Base-by-base conservation (phyloP, 345 rosid species). In the Populus ilicifolia region DNA sequence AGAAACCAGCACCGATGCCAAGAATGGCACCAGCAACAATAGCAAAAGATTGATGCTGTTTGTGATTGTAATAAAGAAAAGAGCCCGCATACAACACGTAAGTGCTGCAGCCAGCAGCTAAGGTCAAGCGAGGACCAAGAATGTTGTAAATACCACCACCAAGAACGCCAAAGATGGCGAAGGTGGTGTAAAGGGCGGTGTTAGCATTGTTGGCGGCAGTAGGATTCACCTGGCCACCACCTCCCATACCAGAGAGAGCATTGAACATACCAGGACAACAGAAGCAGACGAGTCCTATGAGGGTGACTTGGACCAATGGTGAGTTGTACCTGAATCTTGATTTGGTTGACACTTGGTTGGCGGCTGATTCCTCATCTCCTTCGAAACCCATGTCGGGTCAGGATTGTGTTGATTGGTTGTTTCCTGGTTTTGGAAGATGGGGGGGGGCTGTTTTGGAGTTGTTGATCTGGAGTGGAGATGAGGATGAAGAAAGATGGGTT, bases 211-310 rank as follows among this genome's bases (percentile, higher is more conserved):
- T 87, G 62, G 90, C 84, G 20, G 99, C 99, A 29, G 92, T 90
- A 59, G 84, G 81, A 70, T 95, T 88, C 5, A 93, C 86, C 80
- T 95, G 99, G 20, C 98, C 99, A 0, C 96, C 98, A 2, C 94
- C 99, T 20, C 99, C 99, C 99, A 95, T 90, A 7, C 99, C 99
- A 36, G 96, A 88, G 73, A 95, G 90, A 36, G 99, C 99, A 73
- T 95, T 95, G 86, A 93, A 95, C 94, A 95, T 95, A 2, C 97
- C 97, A 0, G 99, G 99, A 46, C 98, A 95, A 75, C 99, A 95
- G 82, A 95, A 95, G 72, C 99, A 95, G 62, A 95, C 99, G 9
- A 95, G 77, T 1, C 97, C 99, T 54, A 95, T 92, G 29, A 93
- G 82, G 69, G 69, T 70, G 13, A 95, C 90, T 76, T 95, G 99